Conservation (phyloP, 768 basidiomycete species). For the Amanita polypyramis region DNA sequence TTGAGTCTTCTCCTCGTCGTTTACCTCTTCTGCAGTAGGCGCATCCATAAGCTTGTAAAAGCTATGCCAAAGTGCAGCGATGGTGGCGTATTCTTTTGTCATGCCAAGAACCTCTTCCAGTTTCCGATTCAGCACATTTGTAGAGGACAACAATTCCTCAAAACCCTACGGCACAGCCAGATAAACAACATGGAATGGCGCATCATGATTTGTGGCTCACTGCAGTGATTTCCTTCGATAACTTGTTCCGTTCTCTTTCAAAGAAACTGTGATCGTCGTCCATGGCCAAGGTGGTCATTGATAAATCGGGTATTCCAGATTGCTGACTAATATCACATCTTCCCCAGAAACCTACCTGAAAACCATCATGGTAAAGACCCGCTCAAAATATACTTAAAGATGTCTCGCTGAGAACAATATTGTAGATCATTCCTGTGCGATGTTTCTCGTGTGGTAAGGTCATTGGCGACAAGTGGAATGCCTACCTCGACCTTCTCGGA, state of each 20-base stretch:
- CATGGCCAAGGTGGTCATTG: not conserved
- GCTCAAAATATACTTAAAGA: no score
- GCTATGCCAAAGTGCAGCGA: conserved; percentile 75
- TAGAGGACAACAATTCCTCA: conserved; percentile 76
- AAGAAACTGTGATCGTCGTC: conserved; percentile 57
- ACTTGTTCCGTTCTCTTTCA: conserved; percentile 67
- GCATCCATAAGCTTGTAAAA: conserved; percentile 71
- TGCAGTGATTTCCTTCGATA: conserved; percentile 63
- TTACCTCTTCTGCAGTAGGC: conserved; percentile 24
- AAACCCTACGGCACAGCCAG: conserved; percentile 49
- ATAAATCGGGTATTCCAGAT: not conserved
- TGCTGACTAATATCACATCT: no score
- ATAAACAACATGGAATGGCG: not conserved
- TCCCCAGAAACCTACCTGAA: no score
- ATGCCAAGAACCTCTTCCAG: conserved; percentile 89
- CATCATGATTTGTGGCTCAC: conserved; percentile 27
- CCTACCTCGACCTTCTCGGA: conserved; percentile 65
- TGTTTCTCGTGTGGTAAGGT: conserved; percentile 98
- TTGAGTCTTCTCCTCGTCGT: conserved; percentile 23
- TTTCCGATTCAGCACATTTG: conserved; percentile 82
- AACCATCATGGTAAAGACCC: no score
- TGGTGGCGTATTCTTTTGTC: conserved; percentile 86
- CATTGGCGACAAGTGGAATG: conserved; percentile 92
- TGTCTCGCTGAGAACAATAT: not conserved
- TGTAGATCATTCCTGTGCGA: conserved; percentile 89